Conservation (phyloP, 345 rosid species). For the Salix viminalis region DNA sequence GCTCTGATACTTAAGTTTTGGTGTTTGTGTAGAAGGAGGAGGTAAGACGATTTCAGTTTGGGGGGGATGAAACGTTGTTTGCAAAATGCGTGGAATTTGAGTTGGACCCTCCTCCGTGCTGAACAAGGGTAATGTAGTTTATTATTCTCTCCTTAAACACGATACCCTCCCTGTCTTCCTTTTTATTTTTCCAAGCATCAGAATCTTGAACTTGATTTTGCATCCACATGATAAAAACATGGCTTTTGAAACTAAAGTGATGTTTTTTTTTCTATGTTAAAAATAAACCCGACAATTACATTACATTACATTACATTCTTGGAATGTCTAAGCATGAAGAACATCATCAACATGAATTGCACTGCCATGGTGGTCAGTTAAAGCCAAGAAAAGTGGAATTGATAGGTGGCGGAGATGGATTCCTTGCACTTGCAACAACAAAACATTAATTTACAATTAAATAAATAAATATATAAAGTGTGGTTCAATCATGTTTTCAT, state of each 20-base stretch:
- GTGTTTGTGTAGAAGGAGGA: neutral
- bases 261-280: neutral
- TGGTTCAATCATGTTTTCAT: too few species aligned
- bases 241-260: neutral
- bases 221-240: neutral
- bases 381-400: neutral
- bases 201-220: neutral
- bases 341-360: neutral
- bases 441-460: too few species aligned
- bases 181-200: too few species aligned
- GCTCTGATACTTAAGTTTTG: neutral
- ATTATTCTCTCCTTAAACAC: neutral
- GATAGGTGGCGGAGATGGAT: neutral
- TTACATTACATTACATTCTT: neutral
- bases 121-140: neutral
- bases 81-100: neutral
- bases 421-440: neutral
- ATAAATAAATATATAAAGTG: too few species aligned
- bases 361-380: neutral
- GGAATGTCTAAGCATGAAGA: neutral
- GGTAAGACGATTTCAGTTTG: neutral
- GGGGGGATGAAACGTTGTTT: neutral
- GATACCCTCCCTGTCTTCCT: too few species aligned
- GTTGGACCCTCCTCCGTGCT: neutral
- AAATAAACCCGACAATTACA: too few species aligned